Percentiles rank a stretch among this genome's conserved stretches.
Evolutionary conservation across 768 basidiomycete genomes (phyloP).

Genomic region (Clitopilus passeckerianus): DNA sequence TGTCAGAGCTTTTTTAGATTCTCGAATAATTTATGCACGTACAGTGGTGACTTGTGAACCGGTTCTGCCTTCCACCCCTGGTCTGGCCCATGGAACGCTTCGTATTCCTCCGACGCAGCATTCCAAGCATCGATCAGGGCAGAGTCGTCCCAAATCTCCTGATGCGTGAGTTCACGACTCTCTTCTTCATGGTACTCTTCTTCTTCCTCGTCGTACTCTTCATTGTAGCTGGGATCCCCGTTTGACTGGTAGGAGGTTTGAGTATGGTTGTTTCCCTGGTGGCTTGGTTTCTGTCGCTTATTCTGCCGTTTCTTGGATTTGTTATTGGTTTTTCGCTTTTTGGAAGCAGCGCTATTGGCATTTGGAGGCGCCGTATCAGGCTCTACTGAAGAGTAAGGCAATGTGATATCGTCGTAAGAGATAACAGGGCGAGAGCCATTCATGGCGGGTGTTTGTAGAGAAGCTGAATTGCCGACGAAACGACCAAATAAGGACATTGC

Average conservation of each 20-base stretch:
- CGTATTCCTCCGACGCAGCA: slow-evolving; percentile 78
- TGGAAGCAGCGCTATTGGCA: slow-evolving; percentile 33
- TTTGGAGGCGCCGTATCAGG: slow-evolving; percentile 11
- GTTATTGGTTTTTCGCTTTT: slow-evolving; percentile 49
- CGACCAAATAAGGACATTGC: background rate
- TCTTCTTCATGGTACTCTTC: slow-evolving; percentile 41
- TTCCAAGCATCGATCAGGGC: slow-evolving; percentile 82
- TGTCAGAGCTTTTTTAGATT: background rate
- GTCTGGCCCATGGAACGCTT: slow-evolving; percentile 63
- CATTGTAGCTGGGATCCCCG: background rate
- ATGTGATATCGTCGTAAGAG: slow-evolving; percentile 63
- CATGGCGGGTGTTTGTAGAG: background rate
- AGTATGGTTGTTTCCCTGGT: background rate
- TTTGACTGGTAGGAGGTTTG: slow-evolving; percentile 15
- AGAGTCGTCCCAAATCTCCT: slow-evolving; percentile 86
- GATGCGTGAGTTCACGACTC: slow-evolving; percentile 59
- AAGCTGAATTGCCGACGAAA: background rate
- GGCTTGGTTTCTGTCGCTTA: slow-evolving; percentile 30
- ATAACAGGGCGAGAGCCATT: slow-evolving; percentile 36
- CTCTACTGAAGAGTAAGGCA: slow-evolving; percentile 28
- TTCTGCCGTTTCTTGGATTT: slow-evolving; percentile 21
- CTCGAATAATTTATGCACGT: slow-evolving; percentile 20
- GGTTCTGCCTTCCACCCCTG: slow-evolving; percentile 72
- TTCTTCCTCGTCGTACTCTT: slow-evolving; percentile 20
- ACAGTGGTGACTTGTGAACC: slow-evolving; percentile 71